Base-by-base conservation (phyloP, 371 early-diverging fungal species). In the Blastocladiella emersonii region DNA sequence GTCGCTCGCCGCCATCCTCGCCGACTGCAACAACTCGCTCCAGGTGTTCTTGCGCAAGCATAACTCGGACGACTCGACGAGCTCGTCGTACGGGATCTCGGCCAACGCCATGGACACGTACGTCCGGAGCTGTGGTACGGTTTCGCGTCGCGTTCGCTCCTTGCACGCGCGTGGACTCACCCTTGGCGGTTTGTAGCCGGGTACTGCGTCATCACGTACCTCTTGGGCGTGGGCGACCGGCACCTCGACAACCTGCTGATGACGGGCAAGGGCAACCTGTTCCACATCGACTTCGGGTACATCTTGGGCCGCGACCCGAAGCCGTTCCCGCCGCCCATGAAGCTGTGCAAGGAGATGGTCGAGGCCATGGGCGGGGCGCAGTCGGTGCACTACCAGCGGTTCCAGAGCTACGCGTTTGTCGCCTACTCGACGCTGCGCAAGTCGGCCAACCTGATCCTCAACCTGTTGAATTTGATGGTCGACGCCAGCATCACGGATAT, bases 201-300 rank as follows among this genome's bases (percentile, higher is more conserved):
- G 1, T 99, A 98, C 72, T 93, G 95, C 72, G 95, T 99, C 17
- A 94, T 98, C 60, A 95, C 93, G 2, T 99, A 97, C 72, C 67
- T 99, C 17, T 78, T 99, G 17, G 98, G 96, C 23, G 89, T 99
- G n/a, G 98, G 99, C n/a, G 99, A 99, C 74, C 86, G 99, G 10
- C 98, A 98, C 73, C 74, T 95, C 68, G 99, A 98, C 67, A 99
- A 99, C 70, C 68, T 99, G 45, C 73, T 99, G 39, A 71, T 99
- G 35, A 89, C 95, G 0, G 82, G 85, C 34, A 80, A 86, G 60
- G 98, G 90, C 83, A 79, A 89, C 55, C 73, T 99, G 44, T 95
- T 98, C 75, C 98, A 99, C 71, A 89, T 99, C 41, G 99, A 99
- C 73, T 99, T 94, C 82, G 94, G 96, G 15, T 98, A 91, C 73